Evolutionary conservation across 768 basidiomycete genomes (phyloP).

Genomic region (Rhizopogon vesiculosus): DNA sequence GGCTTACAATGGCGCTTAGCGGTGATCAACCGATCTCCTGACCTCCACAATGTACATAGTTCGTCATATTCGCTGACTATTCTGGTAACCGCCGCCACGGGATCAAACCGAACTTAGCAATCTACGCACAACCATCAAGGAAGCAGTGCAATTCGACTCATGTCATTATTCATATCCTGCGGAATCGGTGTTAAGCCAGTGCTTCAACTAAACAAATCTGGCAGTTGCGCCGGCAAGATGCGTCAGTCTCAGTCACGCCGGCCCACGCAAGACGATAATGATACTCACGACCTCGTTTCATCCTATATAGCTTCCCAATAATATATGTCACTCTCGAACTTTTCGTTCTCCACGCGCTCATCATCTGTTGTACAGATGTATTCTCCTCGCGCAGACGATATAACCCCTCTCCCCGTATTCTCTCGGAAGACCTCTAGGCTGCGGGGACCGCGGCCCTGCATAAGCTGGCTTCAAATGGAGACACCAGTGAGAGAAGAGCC

Average conservation of each 20-base stretch:
- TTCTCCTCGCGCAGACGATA: slow-evolving; percentile 9
- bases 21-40: too few relatives aligned
- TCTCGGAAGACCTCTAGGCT: slow-evolving; percentile 13
- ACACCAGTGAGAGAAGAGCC: not conserved
- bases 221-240: slow-evolving; percentile 11
- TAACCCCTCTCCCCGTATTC: slow-evolving; percentile 4
- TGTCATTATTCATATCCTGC: not conserved
- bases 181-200: slow-evolving; percentile 3
- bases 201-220: not conserved
- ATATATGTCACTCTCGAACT: not conserved
- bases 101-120: not conserved
- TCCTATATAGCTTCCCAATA: not conserved
- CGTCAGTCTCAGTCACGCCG: not conserved
- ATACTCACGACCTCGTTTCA: not conserved
- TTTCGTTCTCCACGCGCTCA: not conserved
- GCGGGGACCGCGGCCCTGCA: slow-evolving; percentile 24
- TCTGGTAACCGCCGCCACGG: not conserved
- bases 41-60: not conserved
- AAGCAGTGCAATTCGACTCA: not conserved
- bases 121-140: not conserved
- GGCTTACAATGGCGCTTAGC: too few relatives aligned
- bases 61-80: not conserved
- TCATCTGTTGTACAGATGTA: not conserved
- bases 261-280: not conserved
- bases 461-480: slow-evolving; percentile 12